Base-by-base conservation (phyloP, 2,329 filamentous ascomycete genomes). In the Colletotrichum agaves region DNA sequence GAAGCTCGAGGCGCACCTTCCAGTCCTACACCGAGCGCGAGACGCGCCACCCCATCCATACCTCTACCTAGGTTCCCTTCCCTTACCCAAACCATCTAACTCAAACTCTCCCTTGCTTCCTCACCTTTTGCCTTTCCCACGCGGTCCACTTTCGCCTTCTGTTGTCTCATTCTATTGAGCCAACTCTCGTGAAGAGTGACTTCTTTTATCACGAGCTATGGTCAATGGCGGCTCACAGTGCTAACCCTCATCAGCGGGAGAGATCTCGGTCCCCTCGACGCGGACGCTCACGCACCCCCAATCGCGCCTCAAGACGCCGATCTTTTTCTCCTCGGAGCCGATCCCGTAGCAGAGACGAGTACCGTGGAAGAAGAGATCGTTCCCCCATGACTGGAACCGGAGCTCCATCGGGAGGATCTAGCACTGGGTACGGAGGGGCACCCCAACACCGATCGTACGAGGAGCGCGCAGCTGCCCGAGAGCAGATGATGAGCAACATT, bases 401-500 rank as follows among this genome's bases (percentile, higher is more conserved):
- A 78, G 85, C 89, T 77, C 79, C 86, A 70, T 83, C 88, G 78
- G 91, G 90, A 86, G 92, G 90, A 84, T 86, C 90, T 81, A 88
- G 87, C 78, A 83, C 86, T 76, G 86, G 84, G 75, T 91, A 88
- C 81, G 85, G 84, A 79, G 88, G 87, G 79, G 87, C 87, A 72
- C 79, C 79, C 70, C 71, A 74, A 75, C 89, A 91, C 80, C 90
- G 94, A 81, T 90, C 89, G 66, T 93, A 90, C 82, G 95, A 98
- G 80, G 94, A 97, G 76, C 90, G 94, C 75, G 85, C 88, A 71
- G 90, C 87, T 71, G 91, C 92, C 75, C 94, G 96, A 82, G 94
- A 97, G 82, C 91, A 94, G 80, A 98, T 97, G 93, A 97, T 98
- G 93, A 91, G 90, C 82, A 94, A 89, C 78, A 91, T 98, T 75